phyloP scores from a whole-genome alignment of 495 filamentous ascomycete genomes.

The Hyaloscypha variabilis region DNA sequence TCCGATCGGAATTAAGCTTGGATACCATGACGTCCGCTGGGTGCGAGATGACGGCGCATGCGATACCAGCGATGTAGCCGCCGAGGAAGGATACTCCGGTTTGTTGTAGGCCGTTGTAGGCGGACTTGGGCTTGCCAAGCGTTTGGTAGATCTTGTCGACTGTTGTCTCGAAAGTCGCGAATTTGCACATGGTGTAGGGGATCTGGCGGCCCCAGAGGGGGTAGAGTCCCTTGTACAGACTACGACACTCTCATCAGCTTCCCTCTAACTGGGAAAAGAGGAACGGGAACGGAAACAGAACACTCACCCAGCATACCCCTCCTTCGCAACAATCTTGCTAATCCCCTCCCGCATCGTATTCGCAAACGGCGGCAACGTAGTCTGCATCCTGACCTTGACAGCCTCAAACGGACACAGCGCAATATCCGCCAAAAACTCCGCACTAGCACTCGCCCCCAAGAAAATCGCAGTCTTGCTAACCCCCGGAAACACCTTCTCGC shows the following conservation, averaged over 20 bases:
- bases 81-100: slow-evolving; percentile 71
- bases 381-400: slow-evolving; percentile 76
- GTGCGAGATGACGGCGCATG: slow-evolving; percentile 66
- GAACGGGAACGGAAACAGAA: not conserved
- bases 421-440: slow-evolving; percentile 72
- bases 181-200: slow-evolving; percentile 78
- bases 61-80: slow-evolving; percentile 73
- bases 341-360: slow-evolving; percentile 62
- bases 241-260: not conserved
- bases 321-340: slow-evolving; percentile 59
- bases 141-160: slow-evolving; percentile 63
- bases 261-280: not conserved
- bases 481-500: slow-evolving; percentile 63
- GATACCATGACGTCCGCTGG: slow-evolving; percentile 72
- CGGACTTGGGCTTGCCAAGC: slow-evolving; percentile 67
- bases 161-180: slow-evolving; percentile 73
- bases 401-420: slow-evolving; percentile 70
- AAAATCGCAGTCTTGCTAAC: slow-evolving; percentile 65
- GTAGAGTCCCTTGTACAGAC: slow-evolving; percentile 68
- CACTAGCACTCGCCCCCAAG: slow-evolving; percentile 64
- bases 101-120: slow-evolving; percentile 62
- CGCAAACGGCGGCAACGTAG: slow-evolving; percentile 68
- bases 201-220: slow-evolving; percentile 75
- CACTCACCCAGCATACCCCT: slow-evolving; percentile 54
- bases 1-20: slow-evolving; percentile 33